phyloP scores from a whole-genome alignment of 23 red algal genomes.

The Agarophyton chilense region DNA sequence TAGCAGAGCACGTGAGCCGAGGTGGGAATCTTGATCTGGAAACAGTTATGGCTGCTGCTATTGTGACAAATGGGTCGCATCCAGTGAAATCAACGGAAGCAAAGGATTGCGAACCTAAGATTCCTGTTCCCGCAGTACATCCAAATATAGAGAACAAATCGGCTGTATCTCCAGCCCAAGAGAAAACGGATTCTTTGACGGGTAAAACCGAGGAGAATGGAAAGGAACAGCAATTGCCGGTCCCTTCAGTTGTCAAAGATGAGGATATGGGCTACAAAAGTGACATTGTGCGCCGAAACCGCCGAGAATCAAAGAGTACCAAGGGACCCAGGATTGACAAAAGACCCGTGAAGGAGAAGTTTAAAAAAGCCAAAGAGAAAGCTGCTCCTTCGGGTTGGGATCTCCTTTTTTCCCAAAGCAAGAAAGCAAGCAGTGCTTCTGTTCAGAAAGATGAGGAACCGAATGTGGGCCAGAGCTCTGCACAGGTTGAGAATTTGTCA shows the following conservation, averaged over 20 bases:
- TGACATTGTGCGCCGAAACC: not conserved
- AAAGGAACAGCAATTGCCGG: not conserved
- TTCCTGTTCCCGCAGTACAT: not conserved
- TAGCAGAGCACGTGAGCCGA: slow-evolving; percentile 41
- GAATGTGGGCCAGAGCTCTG: not conserved
- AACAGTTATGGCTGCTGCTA: slow-evolving; percentile 58
- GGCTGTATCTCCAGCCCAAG: not conserved
- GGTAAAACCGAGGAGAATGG: not conserved
- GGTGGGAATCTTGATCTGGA: slow-evolving; percentile 59
- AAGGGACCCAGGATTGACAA: not conserved
- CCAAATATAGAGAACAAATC: not conserved
- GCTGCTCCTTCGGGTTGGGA: slow-evolving; percentile 58
- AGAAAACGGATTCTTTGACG: not conserved
- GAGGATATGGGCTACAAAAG: not conserved
- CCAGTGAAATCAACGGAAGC: not conserved
- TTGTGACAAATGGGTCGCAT: slow-evolving; percentile 28
- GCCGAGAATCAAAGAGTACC: not conserved
- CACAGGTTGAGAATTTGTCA: not conserved
- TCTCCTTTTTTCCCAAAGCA: slow-evolving; percentile 35
- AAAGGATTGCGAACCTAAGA: not conserved
- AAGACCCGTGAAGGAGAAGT: slow-evolving; percentile 14
- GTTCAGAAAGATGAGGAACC: not conserved
- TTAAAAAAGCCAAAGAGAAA: slow-evolving; percentile 3
- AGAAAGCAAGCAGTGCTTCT: not conserved
- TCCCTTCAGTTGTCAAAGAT: not conserved